Percentiles rank a stretch among this genome's conserved stretches.
Evolutionary conservation across 352 stramenopile genomes (phyloP).

Genomic region (Phytophthora kernoviae): DNA sequence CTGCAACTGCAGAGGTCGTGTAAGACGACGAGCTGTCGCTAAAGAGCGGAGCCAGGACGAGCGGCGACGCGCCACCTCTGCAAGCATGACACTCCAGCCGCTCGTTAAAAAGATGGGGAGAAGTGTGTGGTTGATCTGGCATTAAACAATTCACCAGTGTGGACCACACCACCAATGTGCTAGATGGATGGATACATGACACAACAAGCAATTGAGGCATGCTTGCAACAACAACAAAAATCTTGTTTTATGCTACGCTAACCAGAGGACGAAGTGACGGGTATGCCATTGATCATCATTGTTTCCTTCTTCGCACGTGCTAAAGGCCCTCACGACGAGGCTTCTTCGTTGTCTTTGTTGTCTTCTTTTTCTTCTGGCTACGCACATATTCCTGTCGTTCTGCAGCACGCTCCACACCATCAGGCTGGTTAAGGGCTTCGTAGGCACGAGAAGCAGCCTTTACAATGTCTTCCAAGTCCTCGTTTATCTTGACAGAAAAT

Average conservation of each 20-base stretch:
- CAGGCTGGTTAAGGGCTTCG: conserved; percentile 30
- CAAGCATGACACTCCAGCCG: conserved; percentile 19
- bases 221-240: too few relatives aligned
- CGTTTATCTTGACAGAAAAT: conserved; percentile 17
- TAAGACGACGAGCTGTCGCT: conserved; percentile 19
- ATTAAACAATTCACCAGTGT: too few relatives aligned
- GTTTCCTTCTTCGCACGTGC: conserved; percentile 6
- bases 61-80: conserved; percentile 28
- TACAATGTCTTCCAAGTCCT: conserved; percentile 31
- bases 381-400: conserved; percentile 30
- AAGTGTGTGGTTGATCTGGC: conserved; percentile 24
- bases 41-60: conserved; percentile 31
- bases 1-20: conserved; percentile 24
- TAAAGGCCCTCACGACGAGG: background rate
- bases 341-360: conserved; percentile 6
- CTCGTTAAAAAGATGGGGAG: conserved; percentile 1
- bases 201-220: too few relatives aligned
- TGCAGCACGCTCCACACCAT: conserved; percentile 12
- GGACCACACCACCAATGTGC: too few relatives aligned
- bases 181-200: too few relatives aligned
- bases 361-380: conserved; percentile 3
- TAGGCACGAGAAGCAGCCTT: conserved; percentile 36
- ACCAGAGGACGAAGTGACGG: conserved; percentile 25
- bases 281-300: conserved; percentile 30
- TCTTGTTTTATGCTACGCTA: conserved; percentile 6